Base-by-base conservation (phyloP, 148 eudicot species). In the Chenopodium formosanum region DNA sequence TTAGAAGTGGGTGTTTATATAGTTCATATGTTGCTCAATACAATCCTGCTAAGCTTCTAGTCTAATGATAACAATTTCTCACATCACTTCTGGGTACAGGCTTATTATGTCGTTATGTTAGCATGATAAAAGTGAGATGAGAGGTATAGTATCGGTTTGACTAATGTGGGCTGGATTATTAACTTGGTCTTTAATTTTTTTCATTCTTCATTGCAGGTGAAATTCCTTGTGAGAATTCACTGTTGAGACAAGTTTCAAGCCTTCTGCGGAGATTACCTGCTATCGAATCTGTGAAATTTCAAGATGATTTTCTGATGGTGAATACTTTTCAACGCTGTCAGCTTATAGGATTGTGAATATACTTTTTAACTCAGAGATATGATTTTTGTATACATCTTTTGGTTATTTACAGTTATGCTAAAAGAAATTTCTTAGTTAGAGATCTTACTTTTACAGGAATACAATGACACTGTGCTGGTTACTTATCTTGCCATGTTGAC, bases 241-340 rank as follows among this genome's bases (percentile, higher is more conserved):
- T 95, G 86, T 90, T 95, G 74, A 91, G 99, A 79, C 99, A 95
- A 87, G 97, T 93, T 40, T 95, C 97, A 78, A 95, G 99, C 87
- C 94, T 95, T 46, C 73, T 95, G 81, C 90, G 99, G 90, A 92
- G 99, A 88, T 87, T 95, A 78, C 99, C 99, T n/a, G 93, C 97
- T 29, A 91, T 92, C 80, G 98, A 94, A 76, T 93, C 97, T 9
- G 88, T 79, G 70, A 94, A 92, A 84, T 95, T 95, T 86, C 97
- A 90, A 90, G 97, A 95, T 85, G 95, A 92, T 82, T 94, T 95
- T 86, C 82, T 95, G 86, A 94, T 89, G 97, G 99, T 94, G 58
- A 86, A 89, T 83, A 70, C 73, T 80, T 56, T 44, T 73, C 27
- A 29, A 31, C 19, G 58, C 40, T 62, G 4, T 72, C 65, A 40